Percentiles rank a stretch among this genome's conserved stretches.
Evolutionary conservation across 441 rosid species (phyloP).

Genomic region (Lepidium campestre): DNA sequence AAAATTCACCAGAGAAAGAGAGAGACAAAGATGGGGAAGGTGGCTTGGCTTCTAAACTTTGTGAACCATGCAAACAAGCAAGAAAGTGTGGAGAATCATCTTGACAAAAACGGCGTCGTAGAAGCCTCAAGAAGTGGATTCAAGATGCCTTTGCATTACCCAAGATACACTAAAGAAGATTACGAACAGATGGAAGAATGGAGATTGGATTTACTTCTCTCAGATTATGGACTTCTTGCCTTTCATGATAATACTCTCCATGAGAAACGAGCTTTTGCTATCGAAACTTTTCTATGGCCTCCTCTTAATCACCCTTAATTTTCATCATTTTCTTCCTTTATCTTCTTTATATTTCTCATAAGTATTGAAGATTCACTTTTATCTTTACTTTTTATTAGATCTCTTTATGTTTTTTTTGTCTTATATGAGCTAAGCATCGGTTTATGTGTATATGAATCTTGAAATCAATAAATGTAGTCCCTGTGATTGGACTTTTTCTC

Average conservation of each 20-base stretch:
- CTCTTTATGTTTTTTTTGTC: not conserved
- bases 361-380: not conserved
- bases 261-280: slow-evolving; percentile 54
- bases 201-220: slow-evolving; percentile 55
- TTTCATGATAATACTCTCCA: slow-evolving; percentile 28
- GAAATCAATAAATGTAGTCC: not conserved
- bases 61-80: slow-evolving; percentile 8
- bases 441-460: slow-evolving; percentile 4
- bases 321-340: not conserved
- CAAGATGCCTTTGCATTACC: slow-evolving; percentile 66
- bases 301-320: slow-evolving; percentile 33
- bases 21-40: slow-evolving; percentile 23
- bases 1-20: not conserved
- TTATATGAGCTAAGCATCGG: not conserved
- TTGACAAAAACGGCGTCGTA: not conserved
- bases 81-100: not conserved
- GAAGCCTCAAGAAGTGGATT: slow-evolving; percentile 24
- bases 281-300: slow-evolving; percentile 61
- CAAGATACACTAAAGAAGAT: slow-evolving; percentile 46
- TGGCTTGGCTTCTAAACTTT: slow-evolving; percentile 49
- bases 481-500: not conserved
- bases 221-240: slow-evolving; percentile 45
- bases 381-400: not conserved
- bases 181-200: slow-evolving; percentile 77
- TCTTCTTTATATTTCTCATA: not conserved